Percentiles rank a stretch among this genome's conserved stretches.
Evolutionary conservation across 1,284 basidiomycete species (phyloP).

Genomic region (Marasmius oreades): DNA sequence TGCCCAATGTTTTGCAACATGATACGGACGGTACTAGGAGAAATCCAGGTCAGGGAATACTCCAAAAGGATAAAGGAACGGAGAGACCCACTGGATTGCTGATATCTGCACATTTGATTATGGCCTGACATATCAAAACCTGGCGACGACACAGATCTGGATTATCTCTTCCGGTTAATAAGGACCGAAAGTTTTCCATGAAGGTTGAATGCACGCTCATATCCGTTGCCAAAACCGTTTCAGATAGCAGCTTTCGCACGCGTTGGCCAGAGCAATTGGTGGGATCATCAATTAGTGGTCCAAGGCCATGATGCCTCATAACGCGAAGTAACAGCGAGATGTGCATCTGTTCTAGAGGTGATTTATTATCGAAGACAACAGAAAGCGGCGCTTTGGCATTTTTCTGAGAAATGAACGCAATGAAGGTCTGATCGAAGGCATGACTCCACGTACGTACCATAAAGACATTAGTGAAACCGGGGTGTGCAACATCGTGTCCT

Average conservation of each 20-base stretch:
- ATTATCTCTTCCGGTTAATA: conserved; percentile 24
- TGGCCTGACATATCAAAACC: conserved; percentile 80
- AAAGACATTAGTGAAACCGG: conserved; percentile 87
- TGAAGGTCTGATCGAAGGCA: conserved; percentile 12
- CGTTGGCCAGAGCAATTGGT: conserved; percentile 28
- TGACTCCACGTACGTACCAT: conserved; percentile 59
- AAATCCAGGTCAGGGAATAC: conserved; percentile 1
- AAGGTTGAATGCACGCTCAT: conserved; percentile 88
- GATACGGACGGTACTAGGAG: conserved; percentile 83
- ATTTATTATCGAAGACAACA: conserved; percentile 83
- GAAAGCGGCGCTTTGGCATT: conserved; percentile 89
- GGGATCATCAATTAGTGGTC: conserved; percentile 56
- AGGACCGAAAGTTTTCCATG: conserved; percentile 60
- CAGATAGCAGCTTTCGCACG: conserved; percentile 72
- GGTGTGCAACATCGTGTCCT: conserved; percentile 94
- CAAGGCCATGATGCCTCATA: conserved; percentile 78
- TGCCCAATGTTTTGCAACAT: conserved; percentile 89
- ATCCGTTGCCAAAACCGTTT: conserved; percentile 87
- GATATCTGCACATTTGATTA: conserved; percentile 96
- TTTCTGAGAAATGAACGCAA: conserved; percentile 51
- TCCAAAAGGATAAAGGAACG: conserved; percentile 3
- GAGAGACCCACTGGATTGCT: conserved; percentile 89
- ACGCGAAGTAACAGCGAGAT: conserved; percentile 80
- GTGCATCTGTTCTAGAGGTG: conserved; percentile 92
- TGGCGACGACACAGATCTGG: conserved; percentile 46